Conservation (phyloP, 495 filamentous ascomycete genomes). For the Penicillium samsonianum region DNA sequence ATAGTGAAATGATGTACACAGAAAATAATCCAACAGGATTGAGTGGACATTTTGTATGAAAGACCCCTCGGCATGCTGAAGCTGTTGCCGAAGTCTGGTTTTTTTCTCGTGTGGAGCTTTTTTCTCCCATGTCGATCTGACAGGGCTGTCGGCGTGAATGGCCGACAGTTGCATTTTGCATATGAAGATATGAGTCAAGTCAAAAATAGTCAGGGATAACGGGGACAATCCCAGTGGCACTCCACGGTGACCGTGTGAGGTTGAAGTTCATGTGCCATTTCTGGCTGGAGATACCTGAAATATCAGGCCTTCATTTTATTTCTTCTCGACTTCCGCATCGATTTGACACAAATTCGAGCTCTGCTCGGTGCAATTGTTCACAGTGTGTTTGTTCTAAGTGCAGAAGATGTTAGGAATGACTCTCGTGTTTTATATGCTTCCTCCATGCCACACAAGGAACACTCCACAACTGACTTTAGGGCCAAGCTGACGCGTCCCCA, state of each 20-base stretch:
- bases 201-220: not conserved
- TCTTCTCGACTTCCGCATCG: not conserved
- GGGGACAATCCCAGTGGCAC: not conserved
- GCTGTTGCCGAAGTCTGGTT: slow-evolving; percentile 9
- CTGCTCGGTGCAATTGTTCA: not conserved
- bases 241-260: not conserved
- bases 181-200: not conserved
- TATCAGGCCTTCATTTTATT: not conserved
- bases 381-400: not conserved
- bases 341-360: not conserved
- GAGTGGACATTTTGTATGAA: slow-evolving; percentile 11
- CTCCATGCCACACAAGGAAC: not conserved
- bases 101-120: not conserved
- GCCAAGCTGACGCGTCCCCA: slow-evolving; percentile 9
- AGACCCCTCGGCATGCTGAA: slow-evolving; percentile 10
- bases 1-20: not conserved
- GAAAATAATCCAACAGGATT: not conserved
- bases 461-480: not conserved
- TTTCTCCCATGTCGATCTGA: slow-evolving; percentile 5
- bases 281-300: not conserved
- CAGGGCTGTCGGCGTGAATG: not conserved
- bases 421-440: not conserved
- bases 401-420: not conserved
- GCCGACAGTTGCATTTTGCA: not conserved
- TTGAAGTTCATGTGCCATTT: not conserved